A percentile compares a stretch with the other conserved stretches of the same genome.
Conservation (phyloP, 768 basidiomycete species). For the Multifurca ochricompacta region DNA sequence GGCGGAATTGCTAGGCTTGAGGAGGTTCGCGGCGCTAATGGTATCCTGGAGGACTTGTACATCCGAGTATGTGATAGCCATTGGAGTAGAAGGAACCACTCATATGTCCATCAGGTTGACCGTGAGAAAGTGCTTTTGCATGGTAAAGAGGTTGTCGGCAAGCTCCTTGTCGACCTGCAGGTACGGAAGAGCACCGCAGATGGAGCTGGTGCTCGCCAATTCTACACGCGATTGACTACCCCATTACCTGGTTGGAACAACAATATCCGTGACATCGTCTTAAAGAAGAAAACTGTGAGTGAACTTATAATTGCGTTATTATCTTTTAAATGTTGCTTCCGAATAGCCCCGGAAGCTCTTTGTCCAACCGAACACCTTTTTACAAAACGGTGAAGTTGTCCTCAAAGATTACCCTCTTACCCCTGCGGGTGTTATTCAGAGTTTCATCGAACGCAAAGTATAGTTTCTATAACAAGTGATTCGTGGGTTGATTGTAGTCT, state of each 20-base stretch:
- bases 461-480: conserved; percentile 1
- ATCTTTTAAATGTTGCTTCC: not conserved
- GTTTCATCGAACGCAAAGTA: conserved; percentile 59
- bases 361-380: conserved; percentile 72
- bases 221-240: conserved; percentile 72
- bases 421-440: conserved; percentile 66
- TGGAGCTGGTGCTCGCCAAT: conserved; percentile 67
- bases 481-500: not conserved
- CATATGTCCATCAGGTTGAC: conserved; percentile 46
- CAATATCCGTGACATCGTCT: conserved; percentile 67
- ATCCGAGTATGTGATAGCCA: conserved; percentile 40
- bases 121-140: conserved; percentile 55
- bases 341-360: conserved; percentile 74
- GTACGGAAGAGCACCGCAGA: conserved; percentile 83
- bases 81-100: not conserved
- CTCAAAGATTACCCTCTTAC: conserved; percentile 77
- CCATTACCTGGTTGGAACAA: conserved; percentile 66
- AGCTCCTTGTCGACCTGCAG: conserved; percentile 72
- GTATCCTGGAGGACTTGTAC: conserved; percentile 58
- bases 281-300: conserved; percentile 70
- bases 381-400: conserved; percentile 58
- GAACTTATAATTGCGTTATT: not conserved
- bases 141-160: conserved; percentile 61
- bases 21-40: conserved; percentile 50
- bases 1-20: conserved; percentile 64